These are phyloP conservation scores for Aschersonia sp. DNA, from an alignment of 2,329 filamentous ascomycete genomes.

Conservation along the genomic window DNA sequence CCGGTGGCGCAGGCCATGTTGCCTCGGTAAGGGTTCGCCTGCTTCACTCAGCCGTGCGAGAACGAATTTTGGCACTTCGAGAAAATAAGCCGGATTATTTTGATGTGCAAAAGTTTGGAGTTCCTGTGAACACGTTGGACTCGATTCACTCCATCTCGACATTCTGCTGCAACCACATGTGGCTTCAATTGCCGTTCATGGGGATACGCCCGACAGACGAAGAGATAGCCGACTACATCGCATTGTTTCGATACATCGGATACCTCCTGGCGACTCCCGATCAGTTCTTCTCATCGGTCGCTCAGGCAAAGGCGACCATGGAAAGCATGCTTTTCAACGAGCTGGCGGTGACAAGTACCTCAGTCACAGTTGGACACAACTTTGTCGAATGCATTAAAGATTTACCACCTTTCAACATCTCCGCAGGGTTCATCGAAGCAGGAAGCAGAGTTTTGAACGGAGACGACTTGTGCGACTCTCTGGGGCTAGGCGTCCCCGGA, in stretches of 20 bases:
- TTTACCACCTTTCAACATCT: conserved; percentile 19
- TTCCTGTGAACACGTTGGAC: conserved; percentile 53
- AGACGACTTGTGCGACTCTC: conserved; percentile 18
- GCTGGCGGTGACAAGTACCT: conserved; percentile 17
- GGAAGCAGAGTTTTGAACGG: conserved; percentile 23
- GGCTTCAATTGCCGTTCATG: conserved; percentile 46
- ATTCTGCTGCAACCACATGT: conserved; percentile 49
- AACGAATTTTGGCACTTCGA: conserved; percentile 44
- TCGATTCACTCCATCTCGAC: conserved; percentile 48
- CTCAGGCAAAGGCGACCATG: conserved; percentile 16
- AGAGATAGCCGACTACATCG: conserved; percentile 49
- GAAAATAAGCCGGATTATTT: conserved; percentile 42
- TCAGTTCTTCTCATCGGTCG: conserved; percentile 10
- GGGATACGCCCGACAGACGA: conserved; percentile 42
- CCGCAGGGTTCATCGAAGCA: conserved; percentile 18
- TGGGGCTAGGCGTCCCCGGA: conserved; percentile 17
- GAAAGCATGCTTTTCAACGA: conserved; percentile 19
- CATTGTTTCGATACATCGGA: conserved; percentile 29
- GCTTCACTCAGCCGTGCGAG: conserved; percentile 49
- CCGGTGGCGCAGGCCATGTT: conserved; percentile 45
- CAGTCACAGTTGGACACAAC: conserved; percentile 19
- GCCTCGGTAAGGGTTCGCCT: conserved; percentile 50
- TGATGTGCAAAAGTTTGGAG: conserved; percentile 39
- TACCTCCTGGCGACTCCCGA: conserved; percentile 15
- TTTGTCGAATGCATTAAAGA: conserved; percentile 22